Base-by-base conservation (phyloP, 345 rosid species). In the Arabis hirsuta region DNA sequence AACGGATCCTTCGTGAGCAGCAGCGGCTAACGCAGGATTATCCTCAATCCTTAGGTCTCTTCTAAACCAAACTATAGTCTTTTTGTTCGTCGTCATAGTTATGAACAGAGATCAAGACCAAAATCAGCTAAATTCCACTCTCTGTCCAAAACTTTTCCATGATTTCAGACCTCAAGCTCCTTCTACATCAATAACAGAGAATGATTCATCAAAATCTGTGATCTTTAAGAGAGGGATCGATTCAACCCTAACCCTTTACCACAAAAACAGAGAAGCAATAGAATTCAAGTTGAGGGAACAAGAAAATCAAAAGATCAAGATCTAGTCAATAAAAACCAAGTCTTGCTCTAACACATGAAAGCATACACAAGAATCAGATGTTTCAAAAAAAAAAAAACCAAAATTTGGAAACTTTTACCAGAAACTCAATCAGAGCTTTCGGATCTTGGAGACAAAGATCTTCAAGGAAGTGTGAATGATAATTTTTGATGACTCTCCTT, bases 21-120 rank as follows among this genome's bases (percentile, higher is more conserved):
- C 96, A 0, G 90, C 88, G 32, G 96, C 84, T 81, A 94, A 80
- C n/a, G 98, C 97, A n/a, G 96, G 98, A 71, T 94, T 91, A 80
- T 91, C 98, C 73, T 94, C 98, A 60, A 94, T 86, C 81, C 98
- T 83, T 34, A 91, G 82, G 78, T 94, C 98, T 82, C 98, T 86
- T 77, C 98, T 87, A 75, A 94, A 88, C 98, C 98, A 94, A 69
- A 91, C 98, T 55, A 90, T 76, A 3, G 95, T 92, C 83, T 81
- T 89, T 27, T 59, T 74, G 81, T 76, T 62, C 61, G 69, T 67
- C 72, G 57, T 5, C 91, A 84, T 90, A 11, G 5, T 29, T 43
- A 55, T 39, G 67, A 61, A 27, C 69, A 68, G 32, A 16, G 9
- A 32, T n/a, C n/a, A 44, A 61, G 9, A 55, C 58, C 43, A 45